Conservation (phyloP, 352 stramenopile species). For the Phytophthora chlamydospora region DNA sequence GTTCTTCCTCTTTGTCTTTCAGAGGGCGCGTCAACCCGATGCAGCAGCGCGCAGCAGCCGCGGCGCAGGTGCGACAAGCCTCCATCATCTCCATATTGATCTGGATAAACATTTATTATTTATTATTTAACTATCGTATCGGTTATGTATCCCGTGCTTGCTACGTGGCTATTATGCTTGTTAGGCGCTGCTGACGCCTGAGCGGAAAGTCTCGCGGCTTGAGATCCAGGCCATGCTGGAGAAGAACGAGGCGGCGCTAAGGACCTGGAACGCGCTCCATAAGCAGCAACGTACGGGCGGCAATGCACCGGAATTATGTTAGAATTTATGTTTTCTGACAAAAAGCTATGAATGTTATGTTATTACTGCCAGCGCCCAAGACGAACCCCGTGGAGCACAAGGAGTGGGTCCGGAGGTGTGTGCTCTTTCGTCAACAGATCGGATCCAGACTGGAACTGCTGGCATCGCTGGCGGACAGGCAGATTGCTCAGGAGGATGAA, state of each 20-base stretch:
- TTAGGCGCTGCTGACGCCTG: slow-evolving; percentile 38
- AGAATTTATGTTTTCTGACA: not conserved
- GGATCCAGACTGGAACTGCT: slow-evolving; percentile 73
- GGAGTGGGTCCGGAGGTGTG: slow-evolving; percentile 74
- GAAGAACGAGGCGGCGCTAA: slow-evolving; percentile 83
- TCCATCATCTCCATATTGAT: no score
- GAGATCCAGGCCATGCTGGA: slow-evolving; percentile 88
- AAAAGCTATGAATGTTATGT: slow-evolving; percentile 6
- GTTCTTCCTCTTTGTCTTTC: slow-evolving; percentile 14
- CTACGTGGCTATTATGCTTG: slow-evolving; percentile 3
- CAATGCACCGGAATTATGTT: slow-evolving; percentile 1
- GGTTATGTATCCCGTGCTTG: not conserved
- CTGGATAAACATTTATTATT: not conserved
- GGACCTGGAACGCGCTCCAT: slow-evolving; percentile 74
- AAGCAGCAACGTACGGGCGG: slow-evolving; percentile 69
- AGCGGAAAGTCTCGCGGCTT: slow-evolving; percentile 57
- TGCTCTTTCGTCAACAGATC: slow-evolving; percentile 72
- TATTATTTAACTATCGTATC: slow-evolving; percentile 5
- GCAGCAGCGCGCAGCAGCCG: slow-evolving; percentile 66
- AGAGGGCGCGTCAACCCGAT: slow-evolving; percentile 39
- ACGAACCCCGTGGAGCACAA: slow-evolving; percentile 64
- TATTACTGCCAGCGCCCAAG: slow-evolving; percentile 47
- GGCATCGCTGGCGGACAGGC: slow-evolving; percentile 80
- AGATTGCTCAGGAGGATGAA: slow-evolving; percentile 72
- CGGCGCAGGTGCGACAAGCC: slow-evolving; percentile 48